These are phyloP conservation scores for Candida boidinii DNA, from an alignment of 805 yeast species.

Conservation along the genomic window DNA sequence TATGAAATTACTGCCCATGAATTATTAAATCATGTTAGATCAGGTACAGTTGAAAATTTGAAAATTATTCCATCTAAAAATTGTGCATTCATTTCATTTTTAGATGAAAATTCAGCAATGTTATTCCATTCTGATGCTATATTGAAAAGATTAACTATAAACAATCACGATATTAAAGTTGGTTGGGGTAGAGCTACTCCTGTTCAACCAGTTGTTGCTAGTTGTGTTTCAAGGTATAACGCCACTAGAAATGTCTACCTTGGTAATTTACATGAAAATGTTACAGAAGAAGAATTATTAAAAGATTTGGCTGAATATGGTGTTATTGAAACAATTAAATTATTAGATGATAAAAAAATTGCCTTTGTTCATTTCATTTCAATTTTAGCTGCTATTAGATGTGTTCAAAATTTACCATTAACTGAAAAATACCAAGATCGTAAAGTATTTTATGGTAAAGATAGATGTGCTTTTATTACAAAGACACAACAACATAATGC, in stretches of 20 bases:
- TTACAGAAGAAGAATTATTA: constrained; percentile 57
- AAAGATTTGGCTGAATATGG: constrained; percentile 71
- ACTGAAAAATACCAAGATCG: constrained; percentile 63
- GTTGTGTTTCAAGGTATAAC: constrained; percentile 72
- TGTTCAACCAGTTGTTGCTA: constrained; percentile 63
- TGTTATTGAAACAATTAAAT: constrained; percentile 74
- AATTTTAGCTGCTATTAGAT: constrained; percentile 77
- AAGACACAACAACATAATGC: constrained; percentile 96
- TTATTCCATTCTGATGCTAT: constrained; percentile 92
- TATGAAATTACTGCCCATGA: constrained; percentile 72
- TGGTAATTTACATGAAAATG: constrained; percentile 64
- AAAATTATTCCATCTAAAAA: constrained; percentile 72
- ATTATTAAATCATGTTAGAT: constrained; percentile 79
- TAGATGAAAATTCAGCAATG: constrained; percentile 82
- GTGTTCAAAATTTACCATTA: constrained; percentile 66
- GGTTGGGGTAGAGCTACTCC: constrained; percentile 90
- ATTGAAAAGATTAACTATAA: constrained; percentile 70
- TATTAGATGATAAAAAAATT: constrained; percentile 71
- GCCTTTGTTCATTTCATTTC: constrained; percentile 89
- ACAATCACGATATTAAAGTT: constrained; percentile 72
- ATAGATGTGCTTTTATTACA: constrained; percentile 89
- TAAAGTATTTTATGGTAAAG: constrained; percentile 87
- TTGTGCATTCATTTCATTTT: constrained; percentile 86
- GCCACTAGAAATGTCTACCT: constrained; percentile 93
- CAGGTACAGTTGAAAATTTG: constrained; percentile 80